Evolutionary conservation across 495 filamentous ascomycete species (phyloP).

Genomic region (Aspergillus asperescens): DNA sequence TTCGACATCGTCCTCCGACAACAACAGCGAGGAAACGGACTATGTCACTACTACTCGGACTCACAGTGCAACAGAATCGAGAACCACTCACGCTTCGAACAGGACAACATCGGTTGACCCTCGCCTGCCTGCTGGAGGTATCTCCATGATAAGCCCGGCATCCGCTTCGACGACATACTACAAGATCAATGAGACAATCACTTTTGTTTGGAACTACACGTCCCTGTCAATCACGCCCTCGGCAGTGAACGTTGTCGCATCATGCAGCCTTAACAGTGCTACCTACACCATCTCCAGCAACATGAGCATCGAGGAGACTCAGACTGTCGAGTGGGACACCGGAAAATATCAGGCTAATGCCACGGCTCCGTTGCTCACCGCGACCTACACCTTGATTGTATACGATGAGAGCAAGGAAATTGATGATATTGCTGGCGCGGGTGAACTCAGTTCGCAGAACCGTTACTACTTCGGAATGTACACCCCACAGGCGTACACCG

Average conservation of each 20-base stretch:
- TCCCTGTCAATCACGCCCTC: constrained; percentile 71
- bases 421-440: constrained; percentile 59
- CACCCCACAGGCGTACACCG: constrained; percentile 56
- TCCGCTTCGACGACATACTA: constrained; percentile 64
- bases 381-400: constrained; percentile 79
- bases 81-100: constrained; percentile 33
- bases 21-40: constrained; percentile 11
- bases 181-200: constrained; percentile 81
- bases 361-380: constrained; percentile 58
- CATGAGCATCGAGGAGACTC: constrained; percentile 52
- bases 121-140: constrained; percentile 60
- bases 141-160: constrained; percentile 76
- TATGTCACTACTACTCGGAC: constrained; percentile 26
- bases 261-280: constrained; percentile 60
- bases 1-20: constrained; percentile 8
- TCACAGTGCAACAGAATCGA: constrained; percentile 18
- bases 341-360: constrained; percentile 57
- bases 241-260: constrained; percentile 75
- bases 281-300: constrained; percentile 67
- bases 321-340: constrained; percentile 74
- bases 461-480: constrained; percentile 81
- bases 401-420: constrained; percentile 64
- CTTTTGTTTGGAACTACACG: constrained; percentile 95
- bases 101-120: constrained; percentile 52
- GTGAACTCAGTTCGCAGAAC: constrained; percentile 62